Evolutionary conservation across 305 asterid species (phyloP).

Genomic region (Rubia balearica): DNA sequence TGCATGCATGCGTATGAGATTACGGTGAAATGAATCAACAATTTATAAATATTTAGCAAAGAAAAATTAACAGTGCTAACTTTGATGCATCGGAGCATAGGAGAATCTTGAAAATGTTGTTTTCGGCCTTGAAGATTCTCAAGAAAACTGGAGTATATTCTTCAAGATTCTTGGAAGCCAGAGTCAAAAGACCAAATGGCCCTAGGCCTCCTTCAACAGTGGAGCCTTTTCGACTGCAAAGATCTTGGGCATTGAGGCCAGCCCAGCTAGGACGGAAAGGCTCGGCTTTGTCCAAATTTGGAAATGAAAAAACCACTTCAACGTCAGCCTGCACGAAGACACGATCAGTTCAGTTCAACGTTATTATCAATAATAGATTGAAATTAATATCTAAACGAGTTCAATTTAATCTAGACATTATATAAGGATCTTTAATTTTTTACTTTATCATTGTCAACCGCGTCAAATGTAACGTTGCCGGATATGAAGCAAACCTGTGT

Average conservation of each 20-base stretch:
- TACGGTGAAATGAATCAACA: not conserved
- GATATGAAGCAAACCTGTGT: conserved; percentile 26
- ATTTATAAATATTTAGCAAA: not conserved
- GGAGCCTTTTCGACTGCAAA: conserved; percentile 28
- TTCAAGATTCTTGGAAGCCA: conserved; percentile 30
- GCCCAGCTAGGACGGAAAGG: conserved; percentile 31
- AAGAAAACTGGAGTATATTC: conserved; percentile 41
- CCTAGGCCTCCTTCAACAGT: conserved; percentile 36
- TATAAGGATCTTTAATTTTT: no score
- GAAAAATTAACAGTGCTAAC: conserved; percentile 8
- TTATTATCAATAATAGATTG: no score
- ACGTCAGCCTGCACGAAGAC: conserved; percentile 32
- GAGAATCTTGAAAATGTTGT: conserved; percentile 25
- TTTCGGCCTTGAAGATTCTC: conserved; percentile 24
- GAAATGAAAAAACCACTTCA: conserved; percentile 35
- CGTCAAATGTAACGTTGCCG: not conserved
- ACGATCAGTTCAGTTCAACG: not conserved
- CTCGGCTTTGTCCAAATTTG: conserved; percentile 34
- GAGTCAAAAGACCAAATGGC: conserved; percentile 38
- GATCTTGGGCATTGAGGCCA: conserved; percentile 26
- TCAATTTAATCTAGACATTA: no score
- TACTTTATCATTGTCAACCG: no score
- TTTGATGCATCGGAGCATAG: conserved; percentile 39
- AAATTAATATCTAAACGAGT: no score
- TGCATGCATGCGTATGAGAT: not conserved